Evolutionary conservation across 805 yeast species (phyloP), one percentile per base, ranked within the genome.

Genomic region (Hagleromyces aurorensis): DNA sequence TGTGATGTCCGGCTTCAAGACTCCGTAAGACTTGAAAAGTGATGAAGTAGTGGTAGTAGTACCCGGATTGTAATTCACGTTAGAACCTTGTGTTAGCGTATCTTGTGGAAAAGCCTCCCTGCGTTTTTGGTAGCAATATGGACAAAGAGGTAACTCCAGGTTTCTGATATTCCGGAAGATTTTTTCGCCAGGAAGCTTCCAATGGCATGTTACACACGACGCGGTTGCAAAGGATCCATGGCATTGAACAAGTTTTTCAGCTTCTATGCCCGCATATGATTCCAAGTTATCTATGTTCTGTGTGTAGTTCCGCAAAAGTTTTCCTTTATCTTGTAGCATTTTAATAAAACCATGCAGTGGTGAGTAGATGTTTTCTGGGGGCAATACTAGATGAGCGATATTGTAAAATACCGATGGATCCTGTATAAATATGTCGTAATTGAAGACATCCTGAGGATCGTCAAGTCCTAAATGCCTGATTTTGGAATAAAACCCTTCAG

Each of bases 171-270:
- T 71, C 9, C 67, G 67, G 46, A 65, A 82, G 3, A 86, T 64
- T 15, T 65, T 65, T 29, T 69, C 71, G 11, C 96, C 96, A 2
- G 72, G 70, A 5, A 76, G 72, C 48, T 67, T 61, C 50, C 70
- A 70, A 28, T 71, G 67, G 52, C 96, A 86, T 3, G 87, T 75
- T 19, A 76, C 65, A 50, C 96, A 86, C 3, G 86, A 73, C 6
- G 95, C 96, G 0, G 72, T 70, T 0, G 93, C 94, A 57, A 86
- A 86, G 2, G 94, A 82, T 1, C 96, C 96, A 57, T 86, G 96
- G 50, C 96, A 86, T 56, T 85, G 95, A 14, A 86, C 80, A 39
- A 81, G 53, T 43, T 74, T 76, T 6, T 77, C 83, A 2, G 66
- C 56, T 6, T 62, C 52, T 6, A 86, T 67, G 4, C 95, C 95